Percentiles rank a stretch among this genome's conserved stretches.
Evolutionary conservation across 805 yeast species (phyloP).

Genomic region (Myxozyma mucilagina): DNA sequence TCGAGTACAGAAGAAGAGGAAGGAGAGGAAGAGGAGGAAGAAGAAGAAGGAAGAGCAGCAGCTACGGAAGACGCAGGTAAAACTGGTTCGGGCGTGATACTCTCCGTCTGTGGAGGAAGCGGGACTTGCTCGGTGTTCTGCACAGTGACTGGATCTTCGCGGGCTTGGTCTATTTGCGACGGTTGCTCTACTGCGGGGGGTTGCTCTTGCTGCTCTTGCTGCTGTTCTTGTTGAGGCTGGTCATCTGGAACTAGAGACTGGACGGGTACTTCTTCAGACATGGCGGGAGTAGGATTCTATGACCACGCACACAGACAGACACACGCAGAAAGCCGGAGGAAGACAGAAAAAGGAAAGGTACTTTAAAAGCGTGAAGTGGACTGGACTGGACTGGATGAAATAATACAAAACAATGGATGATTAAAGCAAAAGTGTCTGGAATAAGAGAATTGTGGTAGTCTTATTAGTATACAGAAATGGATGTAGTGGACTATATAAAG

Average conservation of each 20-base stretch:
- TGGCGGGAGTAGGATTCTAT: neutral
- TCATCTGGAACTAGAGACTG: neutral
- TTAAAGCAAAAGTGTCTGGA: too few relatives aligned
- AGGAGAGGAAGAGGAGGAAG: too few relatives aligned
- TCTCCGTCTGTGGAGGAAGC: neutral
- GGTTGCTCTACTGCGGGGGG: slow-evolving; percentile 1
- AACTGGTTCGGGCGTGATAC: neutral
- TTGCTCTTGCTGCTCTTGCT: neutral
- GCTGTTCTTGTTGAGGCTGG: neutral
- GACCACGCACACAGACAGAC: neutral
- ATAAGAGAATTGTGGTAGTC: too few relatives aligned
- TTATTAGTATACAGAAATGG: too few relatives aligned
- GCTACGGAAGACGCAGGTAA: neutral
- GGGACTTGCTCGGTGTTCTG: neutral
- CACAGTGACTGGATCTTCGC: neutral
- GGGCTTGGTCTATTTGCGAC: neutral
- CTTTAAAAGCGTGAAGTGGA: neutral
- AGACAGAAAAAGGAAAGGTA: neutral
- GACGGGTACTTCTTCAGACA: neutral
- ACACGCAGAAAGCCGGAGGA: neutral
- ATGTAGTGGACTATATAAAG: too few relatives aligned
- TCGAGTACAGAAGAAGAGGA: too few relatives aligned
- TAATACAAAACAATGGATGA: too few relatives aligned
- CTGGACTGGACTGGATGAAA: too few relatives aligned
- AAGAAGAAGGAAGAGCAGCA: too few relatives aligned